Evolutionary conservation across 2,329 filamentous ascomycete species (phyloP), one percentile per base, ranked within the genome.

Genomic region (Lecanicillium sp.): DNA sequence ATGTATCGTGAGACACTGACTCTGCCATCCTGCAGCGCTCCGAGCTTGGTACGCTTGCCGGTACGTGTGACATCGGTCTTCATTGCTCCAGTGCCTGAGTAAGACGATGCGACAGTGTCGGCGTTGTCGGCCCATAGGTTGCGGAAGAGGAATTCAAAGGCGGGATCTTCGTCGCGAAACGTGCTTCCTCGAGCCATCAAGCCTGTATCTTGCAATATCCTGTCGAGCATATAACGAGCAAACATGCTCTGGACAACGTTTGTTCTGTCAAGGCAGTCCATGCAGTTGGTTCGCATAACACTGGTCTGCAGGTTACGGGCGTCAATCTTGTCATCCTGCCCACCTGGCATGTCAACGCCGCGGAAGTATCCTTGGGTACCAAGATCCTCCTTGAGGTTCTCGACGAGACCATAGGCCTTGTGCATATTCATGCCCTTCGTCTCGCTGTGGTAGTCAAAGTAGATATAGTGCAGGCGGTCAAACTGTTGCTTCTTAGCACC

Each of bases 51-150:
- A 38, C 94, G 79, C 53, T 85, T 80, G 35, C 90, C 94, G 2
- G 87, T 87, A n/a, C 92, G 82, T 3, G 92, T 98, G 52, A 96
- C 87, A 58, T 98, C 94, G 0, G 92, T 98, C 73, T 98, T 98
- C 67, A 98, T 78, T 37, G 92, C 92, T 3, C 92, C 94, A 1
- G 94, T 98, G 40, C 92, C 92, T 1, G 92, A 92, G 62, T 98
- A 98, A 1, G 87, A 82, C 49, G 78, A 83, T 14, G 89, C 94
- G 25, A 98, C 89, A 17, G 94, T 83, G 58, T 98, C 92, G 40
- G 94, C 92, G 54, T 98, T 98, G 63, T 98, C 92, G 20, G 92
- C 92, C 92, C 92, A 98, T 13, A 96, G 72, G 61, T 96, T 96
- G 49, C 92, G 86, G 76, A 96, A 98, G 42, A 96, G 68, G 51